Evolutionary conservation across 208 protist species (phyloP).

Genomic region (Leishmania braziliensis): DNA sequence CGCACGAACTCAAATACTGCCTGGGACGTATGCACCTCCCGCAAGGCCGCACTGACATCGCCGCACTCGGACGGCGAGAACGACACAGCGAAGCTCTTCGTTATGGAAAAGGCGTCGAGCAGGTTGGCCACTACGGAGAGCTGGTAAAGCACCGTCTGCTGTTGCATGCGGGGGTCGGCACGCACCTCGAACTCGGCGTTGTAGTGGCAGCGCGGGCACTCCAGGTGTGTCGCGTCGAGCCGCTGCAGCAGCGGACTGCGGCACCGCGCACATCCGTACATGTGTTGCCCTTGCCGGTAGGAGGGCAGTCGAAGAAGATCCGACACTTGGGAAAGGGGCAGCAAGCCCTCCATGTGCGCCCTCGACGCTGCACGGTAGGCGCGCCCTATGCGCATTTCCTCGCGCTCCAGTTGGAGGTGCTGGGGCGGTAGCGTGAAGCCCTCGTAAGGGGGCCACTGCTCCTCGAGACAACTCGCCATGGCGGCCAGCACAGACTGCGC

Average conservation of each 20-base stretch:
- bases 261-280: constrained; percentile 72
- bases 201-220: constrained; percentile 74
- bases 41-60: constrained; percentile 39
- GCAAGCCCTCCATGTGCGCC: constrained; percentile 27
- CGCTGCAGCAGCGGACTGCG: constrained; percentile 42
- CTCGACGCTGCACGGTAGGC: constrained; percentile 32
- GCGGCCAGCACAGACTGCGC: constrained; percentile 8
- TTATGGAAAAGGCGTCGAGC: constrained; percentile 59
- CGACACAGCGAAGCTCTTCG: constrained; percentile 43
- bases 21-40: constrained; percentile 31
- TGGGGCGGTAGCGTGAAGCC: constrained; percentile 44
- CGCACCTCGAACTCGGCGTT: constrained; percentile 71
- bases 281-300: constrained; percentile 35
- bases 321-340: constrained; percentile 34
- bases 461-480: constrained; percentile 35
- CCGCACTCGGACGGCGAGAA: constrained; percentile 30
- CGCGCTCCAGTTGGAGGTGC: constrained; percentile 33
- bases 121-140: constrained; percentile 50
- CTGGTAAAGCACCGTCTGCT: constrained; percentile 66
- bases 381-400: constrained; percentile 41
- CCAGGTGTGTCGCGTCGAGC: constrained; percentile 31
- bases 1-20: constrained; percentile 43
- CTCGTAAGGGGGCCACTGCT: constrained; percentile 60
- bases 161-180: constrained; percentile 42
- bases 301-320: constrained; percentile 41